Conservation (phyloP, 257 asterid species). For the Solanum lignicaule region DNA sequence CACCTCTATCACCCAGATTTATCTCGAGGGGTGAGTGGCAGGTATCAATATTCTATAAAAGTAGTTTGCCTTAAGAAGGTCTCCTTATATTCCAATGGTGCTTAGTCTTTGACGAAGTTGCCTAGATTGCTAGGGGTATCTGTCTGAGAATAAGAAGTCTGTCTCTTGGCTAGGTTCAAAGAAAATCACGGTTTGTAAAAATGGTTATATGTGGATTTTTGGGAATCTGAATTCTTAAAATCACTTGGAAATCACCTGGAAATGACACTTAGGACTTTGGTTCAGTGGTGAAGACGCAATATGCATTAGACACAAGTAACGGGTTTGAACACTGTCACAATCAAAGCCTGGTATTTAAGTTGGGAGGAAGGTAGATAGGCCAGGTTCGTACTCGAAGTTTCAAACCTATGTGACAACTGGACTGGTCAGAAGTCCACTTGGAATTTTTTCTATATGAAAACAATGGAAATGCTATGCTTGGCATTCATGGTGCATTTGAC, state of each 20-base stretch:
- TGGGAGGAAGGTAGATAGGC: not conserved
- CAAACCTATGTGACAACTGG: not conserved
- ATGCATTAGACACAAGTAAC: not conserved
- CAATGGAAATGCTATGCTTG: not conserved
- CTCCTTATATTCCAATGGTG: not conserved
- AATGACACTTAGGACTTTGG: not conserved
- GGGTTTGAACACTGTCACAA: not conserved
- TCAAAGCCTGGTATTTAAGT: not conserved
- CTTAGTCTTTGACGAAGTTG: not conserved
- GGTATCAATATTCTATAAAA: not conserved
- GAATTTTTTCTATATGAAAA: not conserved
- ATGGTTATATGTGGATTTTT: not conserved
- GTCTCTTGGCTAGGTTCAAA: not conserved
- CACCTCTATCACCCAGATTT: not conserved
- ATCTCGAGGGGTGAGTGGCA: not conserved
- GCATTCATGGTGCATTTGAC: not conserved
- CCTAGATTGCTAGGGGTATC: not conserved
- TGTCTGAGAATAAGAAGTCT: not conserved
- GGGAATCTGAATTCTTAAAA: not conserved
- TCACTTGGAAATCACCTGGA: not conserved
- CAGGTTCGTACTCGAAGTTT: not conserved
- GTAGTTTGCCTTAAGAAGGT: not conserved
- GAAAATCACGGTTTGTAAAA: not conserved
- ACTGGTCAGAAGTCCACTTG: not conserved
- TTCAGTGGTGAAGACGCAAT: not conserved